Evolutionary conservation across 1,284 basidiomycete species (phyloP), one percentile per base, ranked within the genome.

Genomic region (Hemileia vastatrix): DNA sequence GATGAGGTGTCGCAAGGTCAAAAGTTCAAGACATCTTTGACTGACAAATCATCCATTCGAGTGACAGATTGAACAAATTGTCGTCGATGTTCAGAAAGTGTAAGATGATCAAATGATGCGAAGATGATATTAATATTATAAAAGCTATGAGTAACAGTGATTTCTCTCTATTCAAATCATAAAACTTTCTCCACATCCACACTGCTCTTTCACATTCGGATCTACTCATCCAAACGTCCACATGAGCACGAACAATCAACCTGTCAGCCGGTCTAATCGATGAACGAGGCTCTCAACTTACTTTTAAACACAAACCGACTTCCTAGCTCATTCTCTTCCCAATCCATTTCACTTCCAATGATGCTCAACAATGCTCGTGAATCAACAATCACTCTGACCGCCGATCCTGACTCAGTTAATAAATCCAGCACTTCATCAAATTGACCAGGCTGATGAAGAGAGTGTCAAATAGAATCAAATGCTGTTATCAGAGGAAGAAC

Each of bases 261-360:
- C 6, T 13, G 2, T 32, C 9, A 18, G 13, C 3, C 18, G 11
- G 24, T 24, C 43, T 49, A 32, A 6, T 54, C 21, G 13, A 64
- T 32, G 71, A 88, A 83, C 48, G 21, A 57, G 18, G 8, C 47
- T 75, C 88, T 88, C 13, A 87, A 86, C 74, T 89, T 49, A 71
- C 70, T 95, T 78, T 88, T 86, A 78, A 96, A 95, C 24, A 88
- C 84, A 71, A 96, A 95, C 78, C 89, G 91, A 59, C 90, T 86
- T 86, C 88, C 91, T 51, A 96, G 78, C 36, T 84, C 78, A 76
- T 92, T 90, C 79, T 98, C 95, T 67, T 87, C 82, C 95, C 95
- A 98, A 75, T 95, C 92, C 95, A 99, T 99, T 80, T 88, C 87
- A 75, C 90, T 93, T 47, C 95, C 95, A 68, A 99, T 97, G 72